Conservation (phyloP, 768 basidiomycete genomes). For the Mycena albidolilacea region DNA sequence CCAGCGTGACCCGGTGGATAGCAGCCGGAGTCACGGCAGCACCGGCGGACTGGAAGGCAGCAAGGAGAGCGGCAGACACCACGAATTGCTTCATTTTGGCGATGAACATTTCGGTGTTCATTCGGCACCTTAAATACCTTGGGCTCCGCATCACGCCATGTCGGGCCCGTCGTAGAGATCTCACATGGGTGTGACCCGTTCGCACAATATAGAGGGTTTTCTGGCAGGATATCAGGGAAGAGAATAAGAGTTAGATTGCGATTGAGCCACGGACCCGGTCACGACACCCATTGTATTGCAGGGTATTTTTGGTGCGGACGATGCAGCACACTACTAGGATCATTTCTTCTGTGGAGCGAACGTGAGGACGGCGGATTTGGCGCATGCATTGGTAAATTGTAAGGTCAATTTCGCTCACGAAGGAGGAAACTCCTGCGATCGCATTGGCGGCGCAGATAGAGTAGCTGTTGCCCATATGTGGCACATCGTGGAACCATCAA, state of each 20-base stretch:
- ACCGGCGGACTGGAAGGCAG: conserved; percentile 7
- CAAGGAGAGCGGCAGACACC: conserved; percentile 9
- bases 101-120: conserved; percentile 5
- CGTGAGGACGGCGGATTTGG: not conserved
- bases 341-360: not conserved
- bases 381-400: not conserved
- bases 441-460: not conserved
- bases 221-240: not conserved
- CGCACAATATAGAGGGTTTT: conserved; percentile 2
- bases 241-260: conserved; percentile 1
- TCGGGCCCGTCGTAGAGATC: not conserved
- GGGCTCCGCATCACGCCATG: not conserved
- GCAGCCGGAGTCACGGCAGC: conserved; percentile 2
- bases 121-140: conserved; percentile 6
- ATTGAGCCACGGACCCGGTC: conserved; percentile 11
- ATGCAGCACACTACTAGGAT: not conserved
- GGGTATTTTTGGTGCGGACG: not conserved
- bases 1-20: conserved; percentile 31
- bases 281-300: conserved; percentile 5
- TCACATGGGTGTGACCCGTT: conserved; percentile 4
- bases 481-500: not conserved
- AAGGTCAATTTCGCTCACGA: too few species aligned
- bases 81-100: conserved; percentile 14
- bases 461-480: not conserved
- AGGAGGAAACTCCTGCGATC: not conserved